Percentiles rank a stretch among this genome's conserved stretches.
Conservation (phyloP, 768 basidiomycete genomes). For the Leucosporidium creatinivorum region DNA sequence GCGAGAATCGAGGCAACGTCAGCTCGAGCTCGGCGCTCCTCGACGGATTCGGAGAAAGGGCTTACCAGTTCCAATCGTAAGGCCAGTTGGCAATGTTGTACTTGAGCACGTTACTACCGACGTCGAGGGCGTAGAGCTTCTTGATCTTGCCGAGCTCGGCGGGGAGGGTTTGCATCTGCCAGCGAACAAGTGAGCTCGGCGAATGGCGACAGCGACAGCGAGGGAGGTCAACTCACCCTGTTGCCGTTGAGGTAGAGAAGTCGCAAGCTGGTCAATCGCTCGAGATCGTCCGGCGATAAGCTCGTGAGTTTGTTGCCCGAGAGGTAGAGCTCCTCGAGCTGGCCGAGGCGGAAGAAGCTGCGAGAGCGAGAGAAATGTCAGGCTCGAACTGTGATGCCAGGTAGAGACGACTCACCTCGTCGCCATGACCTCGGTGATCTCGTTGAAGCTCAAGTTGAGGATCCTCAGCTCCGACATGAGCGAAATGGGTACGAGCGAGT, state of each 20-base stretch:
- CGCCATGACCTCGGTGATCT: conserved; percentile 77
- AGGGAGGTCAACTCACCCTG: conserved; percentile 12
- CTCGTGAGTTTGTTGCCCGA: conserved; percentile 90
- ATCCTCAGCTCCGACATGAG: conserved; percentile 68
- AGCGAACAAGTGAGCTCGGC: conserved; percentile 31
- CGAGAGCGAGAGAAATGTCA: too few species aligned
- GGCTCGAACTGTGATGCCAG: too few species aligned
- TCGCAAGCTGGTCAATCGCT: conserved; percentile 57
- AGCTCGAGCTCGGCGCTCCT: conserved; percentile 1
- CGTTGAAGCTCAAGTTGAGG: conserved; percentile 90
- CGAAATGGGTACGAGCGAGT: conserved; percentile 65
- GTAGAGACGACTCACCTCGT: conserved; percentile 41
- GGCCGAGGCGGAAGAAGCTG: conserved; percentile 58
- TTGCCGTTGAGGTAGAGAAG: conserved; percentile 90
- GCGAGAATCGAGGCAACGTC: not conserved
- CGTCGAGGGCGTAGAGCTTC: conserved; percentile 73
- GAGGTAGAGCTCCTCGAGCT: conserved; percentile 79
- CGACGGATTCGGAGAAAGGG: conserved; percentile 17
- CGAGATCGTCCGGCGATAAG: conserved; percentile 81
- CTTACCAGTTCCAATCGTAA: conserved; percentile 98
- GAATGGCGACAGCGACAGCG: too few species aligned
- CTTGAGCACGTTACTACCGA: conserved; percentile 84
- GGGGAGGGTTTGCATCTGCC: conserved; percentile 73
- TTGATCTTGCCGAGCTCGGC: conserved; percentile 78
- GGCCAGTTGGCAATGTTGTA: conserved; percentile 98